Conservation (phyloP, 257 asterid species). For the Euphrasia confusa region DNA sequence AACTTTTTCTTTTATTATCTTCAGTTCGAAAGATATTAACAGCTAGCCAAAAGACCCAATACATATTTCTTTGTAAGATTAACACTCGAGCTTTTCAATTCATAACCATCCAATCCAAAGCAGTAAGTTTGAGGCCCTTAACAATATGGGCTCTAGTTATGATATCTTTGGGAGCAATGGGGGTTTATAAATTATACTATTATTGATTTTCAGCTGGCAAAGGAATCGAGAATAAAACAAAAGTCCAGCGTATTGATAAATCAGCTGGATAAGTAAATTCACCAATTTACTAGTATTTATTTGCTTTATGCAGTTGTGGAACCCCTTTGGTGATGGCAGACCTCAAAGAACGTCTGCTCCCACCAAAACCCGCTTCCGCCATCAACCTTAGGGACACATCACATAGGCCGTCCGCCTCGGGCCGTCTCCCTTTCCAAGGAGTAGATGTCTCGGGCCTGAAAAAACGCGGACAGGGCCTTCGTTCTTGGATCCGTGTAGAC, state of each 20-base stretch:
- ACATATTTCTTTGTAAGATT: no score
- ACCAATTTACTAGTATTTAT: background rate
- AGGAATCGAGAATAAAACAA: background rate
- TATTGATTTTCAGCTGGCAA: no score
- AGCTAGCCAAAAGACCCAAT: no score
- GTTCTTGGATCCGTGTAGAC: conserved; percentile 95
- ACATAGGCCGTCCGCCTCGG: conserved; percentile 64
- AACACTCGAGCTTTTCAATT: no score
- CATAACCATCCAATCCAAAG: no score
- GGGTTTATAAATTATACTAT: no score
- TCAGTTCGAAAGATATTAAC: no score
- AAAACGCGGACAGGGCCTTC: conserved; percentile 92
- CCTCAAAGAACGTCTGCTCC: conserved; percentile 84
- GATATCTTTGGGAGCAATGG: no score
- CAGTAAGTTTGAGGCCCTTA: no score
- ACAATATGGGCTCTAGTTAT: no score
- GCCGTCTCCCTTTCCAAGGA: conserved; percentile 70
- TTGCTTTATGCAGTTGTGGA: conserved; percentile 27
- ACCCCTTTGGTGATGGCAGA: conserved; percentile 59
- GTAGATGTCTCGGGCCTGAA: conserved; percentile 83
- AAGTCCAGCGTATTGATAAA: background rate
- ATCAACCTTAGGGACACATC: conserved; percentile 57
- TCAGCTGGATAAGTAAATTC: background rate
- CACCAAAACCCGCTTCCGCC: conserved; percentile 76
- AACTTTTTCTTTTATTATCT: no score